A percentile compares a stretch with the other conserved stretches of the same genome.
Conservation (phyloP, 2,329 filamentous ascomycete genomes). For the Ploettnerulaceae sp. region DNA sequence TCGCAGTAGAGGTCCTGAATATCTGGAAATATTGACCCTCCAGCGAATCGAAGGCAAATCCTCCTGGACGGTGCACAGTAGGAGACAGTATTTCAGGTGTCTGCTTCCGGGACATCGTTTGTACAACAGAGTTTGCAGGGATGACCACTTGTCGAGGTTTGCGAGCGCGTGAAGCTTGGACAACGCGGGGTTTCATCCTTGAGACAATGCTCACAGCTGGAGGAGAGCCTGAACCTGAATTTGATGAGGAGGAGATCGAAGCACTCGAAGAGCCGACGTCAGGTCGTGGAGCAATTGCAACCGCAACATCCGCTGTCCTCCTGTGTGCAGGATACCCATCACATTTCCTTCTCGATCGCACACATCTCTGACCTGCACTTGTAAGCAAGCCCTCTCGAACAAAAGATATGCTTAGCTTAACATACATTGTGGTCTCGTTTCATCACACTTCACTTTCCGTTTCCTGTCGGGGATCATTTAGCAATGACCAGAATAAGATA, state of each 20-base stretch:
- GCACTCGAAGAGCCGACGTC: slow-evolving; percentile 4
- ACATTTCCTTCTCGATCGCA: slow-evolving; percentile 53
- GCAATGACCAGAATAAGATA: slow-evolving; percentile 18
- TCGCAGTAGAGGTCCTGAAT: slow-evolving; percentile 56
- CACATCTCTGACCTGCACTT: slow-evolving; percentile 42
- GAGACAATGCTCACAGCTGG: background rate
- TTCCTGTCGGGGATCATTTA: slow-evolving; percentile 39
- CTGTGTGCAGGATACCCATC: slow-evolving; percentile 48
- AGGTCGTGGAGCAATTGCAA: slow-evolving; percentile 27
- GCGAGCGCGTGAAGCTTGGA: background rate
- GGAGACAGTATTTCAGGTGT: slow-evolving; percentile 14
- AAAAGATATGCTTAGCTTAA: background rate
- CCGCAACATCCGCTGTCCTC: slow-evolving; percentile 17
- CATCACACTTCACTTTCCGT: slow-evolving; percentile 63
- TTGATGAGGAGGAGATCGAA: slow-evolving; percentile 6
- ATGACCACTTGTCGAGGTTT: background rate
- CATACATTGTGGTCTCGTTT: slow-evolving; percentile 54
- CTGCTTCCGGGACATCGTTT: background rate
- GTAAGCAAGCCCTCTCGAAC: background rate
- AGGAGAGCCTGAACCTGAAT: background rate
- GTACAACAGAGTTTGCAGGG: background rate
- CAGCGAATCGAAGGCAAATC: slow-evolving; percentile 44
- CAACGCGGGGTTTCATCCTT: background rate
- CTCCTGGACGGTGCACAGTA: slow-evolving; percentile 15
- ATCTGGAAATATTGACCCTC: slow-evolving; percentile 59